phyloP scores from a whole-genome alignment of 371 early-diverging fungal species.

The Apophysomyces sp. region DNA sequence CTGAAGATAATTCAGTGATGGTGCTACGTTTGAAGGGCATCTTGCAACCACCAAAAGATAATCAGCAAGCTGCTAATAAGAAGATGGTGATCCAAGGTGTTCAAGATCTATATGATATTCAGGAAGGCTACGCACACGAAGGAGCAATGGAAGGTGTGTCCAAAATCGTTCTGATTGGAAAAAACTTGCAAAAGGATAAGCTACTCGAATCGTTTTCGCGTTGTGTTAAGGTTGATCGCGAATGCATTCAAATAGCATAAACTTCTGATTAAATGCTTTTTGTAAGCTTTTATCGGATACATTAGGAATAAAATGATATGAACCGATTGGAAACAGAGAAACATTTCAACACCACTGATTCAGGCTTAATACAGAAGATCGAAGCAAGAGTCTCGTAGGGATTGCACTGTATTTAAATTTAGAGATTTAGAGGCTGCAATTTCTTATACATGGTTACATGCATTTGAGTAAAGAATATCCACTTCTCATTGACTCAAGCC shows the following conservation, averaged over 20 bases:
- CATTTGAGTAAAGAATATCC: no score
- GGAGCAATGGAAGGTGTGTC: conserved; percentile 28
- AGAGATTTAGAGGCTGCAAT: no score
- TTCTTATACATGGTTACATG: no score
- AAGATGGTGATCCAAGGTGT: conserved; percentile 86
- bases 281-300: no score
- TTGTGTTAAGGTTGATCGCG: conserved; percentile 13
- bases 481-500: no score
- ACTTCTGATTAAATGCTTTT: not conserved
- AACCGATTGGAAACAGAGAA: no score
- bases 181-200: conserved; percentile 40
- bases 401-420: no score
- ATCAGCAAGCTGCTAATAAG: conserved; percentile 10
- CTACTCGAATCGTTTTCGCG: conserved; percentile 43
- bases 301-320: no score
- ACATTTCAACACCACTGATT: no score
- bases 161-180: conserved; percentile 76
- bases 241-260: not conserved
- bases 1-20: conserved; percentile 36
- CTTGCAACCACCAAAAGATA: conserved; percentile 49
- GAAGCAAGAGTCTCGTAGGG: no score
- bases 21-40: conserved; percentile 88
- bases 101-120: conserved; percentile 89
- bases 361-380: no score
- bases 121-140: conserved; percentile 54